Base-by-base conservation (phyloP, 805 yeast species). In the Kazachstania taianensis region DNA sequence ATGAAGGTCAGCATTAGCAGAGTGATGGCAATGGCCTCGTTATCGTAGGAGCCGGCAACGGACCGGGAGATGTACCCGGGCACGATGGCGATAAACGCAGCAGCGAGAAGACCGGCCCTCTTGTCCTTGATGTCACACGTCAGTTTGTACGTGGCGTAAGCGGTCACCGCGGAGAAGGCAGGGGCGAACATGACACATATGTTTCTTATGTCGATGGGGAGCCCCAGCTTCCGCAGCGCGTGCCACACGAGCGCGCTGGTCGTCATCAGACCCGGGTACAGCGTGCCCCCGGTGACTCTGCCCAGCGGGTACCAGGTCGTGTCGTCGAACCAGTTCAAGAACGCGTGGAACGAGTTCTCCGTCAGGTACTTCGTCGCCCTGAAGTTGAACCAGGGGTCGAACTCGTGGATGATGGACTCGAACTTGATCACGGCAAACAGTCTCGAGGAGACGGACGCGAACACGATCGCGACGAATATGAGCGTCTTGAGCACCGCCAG, bases 251-350 rank as follows among this genome's bases (percentile, higher is more conserved):
- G 70, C 16, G 94, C 94, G n/a, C 94, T 78, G 4, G 98, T 85
- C 18, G 94, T 95, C 99, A 92, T 92, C 46, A 94, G 67, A 6
- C 99, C 99, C 3, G 99, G 99, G 55, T 94, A 92, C 43, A 92
- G 63, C 1, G 98, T 94, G 40, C 99, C 98, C 49, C 99, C 99
- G 9, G 98, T 92, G 53, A 92, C 98, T 65, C 99, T 75, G 15
- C 99, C 99, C 47, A 92, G 69, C 14, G 99, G 99, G 60, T 92
- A 92, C 99, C 99, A 92, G 14, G 98, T 89, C 56, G 95, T 75
- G 59, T 89, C 96, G 59, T 92, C 98, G 53, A 92, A 92, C 98
- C 98, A 92, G 60, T 92, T 92, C 53, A 94, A 70, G 54, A 92
- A 94, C 46, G 86, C 87, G 66, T 86, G 81, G 60, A 75, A 89